phyloP scores from a whole-genome alignment of 1,284 basidiomycete genomes.

The Stereum hirsutum region DNA sequence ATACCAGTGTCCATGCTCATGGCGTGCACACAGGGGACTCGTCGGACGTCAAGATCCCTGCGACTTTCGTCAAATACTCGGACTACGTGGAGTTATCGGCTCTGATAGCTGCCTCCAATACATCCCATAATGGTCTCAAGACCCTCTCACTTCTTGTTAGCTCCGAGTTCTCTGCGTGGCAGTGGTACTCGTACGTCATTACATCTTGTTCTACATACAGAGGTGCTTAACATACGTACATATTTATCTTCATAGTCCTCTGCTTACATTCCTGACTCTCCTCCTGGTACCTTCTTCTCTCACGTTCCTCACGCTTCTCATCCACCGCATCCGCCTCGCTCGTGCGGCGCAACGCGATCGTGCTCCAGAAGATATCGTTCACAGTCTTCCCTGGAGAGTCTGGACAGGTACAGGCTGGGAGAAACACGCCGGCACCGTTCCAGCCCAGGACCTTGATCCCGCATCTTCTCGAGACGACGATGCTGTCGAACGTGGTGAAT shows the following conservation, averaged over 20 bases:
- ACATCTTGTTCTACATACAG: neutral
- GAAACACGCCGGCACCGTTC: conserved; percentile 41
- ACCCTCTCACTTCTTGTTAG: conserved; percentile 70
- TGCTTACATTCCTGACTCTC: conserved; percentile 72
- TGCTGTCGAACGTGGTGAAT: conserved; percentile 14
- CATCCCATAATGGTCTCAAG: conserved; percentile 61
- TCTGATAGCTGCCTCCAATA: conserved; percentile 62
- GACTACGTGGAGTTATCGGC: conserved; percentile 53
- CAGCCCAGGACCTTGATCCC: conserved; percentile 20
- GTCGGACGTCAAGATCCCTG: conserved; percentile 61
- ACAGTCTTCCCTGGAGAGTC: conserved; percentile 66
- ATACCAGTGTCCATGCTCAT: conserved; percentile 7
- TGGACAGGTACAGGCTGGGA: conserved; percentile 77
- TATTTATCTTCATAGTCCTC: conserved; percentile 45
- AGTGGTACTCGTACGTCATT: conserved; percentile 72
- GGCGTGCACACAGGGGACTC: conserved; percentile 44
- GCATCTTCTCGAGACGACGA: conserved; percentile 13
- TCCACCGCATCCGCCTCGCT: conserved; percentile 70
- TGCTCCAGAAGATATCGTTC: conserved; percentile 71
- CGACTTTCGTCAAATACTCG: conserved; percentile 67
- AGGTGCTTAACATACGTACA: conserved; percentile 7
- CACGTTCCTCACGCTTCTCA: conserved; percentile 72
- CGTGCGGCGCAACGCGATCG: conserved; percentile 73
- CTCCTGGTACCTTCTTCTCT: conserved; percentile 73
- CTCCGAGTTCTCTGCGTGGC: conserved; percentile 74